A percentile compares a stretch with the other conserved stretches of the same genome.
Conservation (phyloP, 805 yeast genomes). For the Teunomyces atbi region DNA sequence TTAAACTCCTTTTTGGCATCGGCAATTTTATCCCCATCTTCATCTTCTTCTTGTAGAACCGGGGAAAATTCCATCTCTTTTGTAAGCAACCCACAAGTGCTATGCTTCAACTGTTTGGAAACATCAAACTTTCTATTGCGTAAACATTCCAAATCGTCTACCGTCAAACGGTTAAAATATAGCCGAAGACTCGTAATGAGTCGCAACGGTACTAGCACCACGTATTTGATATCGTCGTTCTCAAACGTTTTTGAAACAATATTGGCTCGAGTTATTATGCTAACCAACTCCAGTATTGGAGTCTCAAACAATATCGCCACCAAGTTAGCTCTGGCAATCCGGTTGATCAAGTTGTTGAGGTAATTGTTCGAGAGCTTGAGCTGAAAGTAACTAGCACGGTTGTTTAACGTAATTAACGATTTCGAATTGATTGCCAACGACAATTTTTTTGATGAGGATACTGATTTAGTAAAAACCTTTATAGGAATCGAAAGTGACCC, state of each 20-base stretch:
- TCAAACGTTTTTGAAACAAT: constrained; percentile 1
- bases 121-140: constrained; percentile 1
- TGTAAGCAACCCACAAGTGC: background rate
- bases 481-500: constrained; percentile 9
- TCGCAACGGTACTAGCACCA: constrained; percentile 2
- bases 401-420: constrained; percentile 13
- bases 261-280: background rate
- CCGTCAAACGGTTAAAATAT: constrained; percentile 2
- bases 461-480: constrained; percentile 11
- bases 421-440: constrained; percentile 14
- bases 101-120: background rate
- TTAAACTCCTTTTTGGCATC: constrained; percentile 10
- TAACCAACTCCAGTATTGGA: constrained; percentile 7
- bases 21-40: background rate
- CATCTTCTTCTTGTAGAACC: constrained; percentile 1
- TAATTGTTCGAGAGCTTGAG: constrained; percentile 14
- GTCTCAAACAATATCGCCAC: constrained; percentile 7
- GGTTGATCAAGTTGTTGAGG: constrained; percentile 10
- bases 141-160: constrained; percentile 1
- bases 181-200: constrained; percentile 4
- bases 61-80: background rate
- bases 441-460: background rate
- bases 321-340: constrained; percentile 5
- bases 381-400: constrained; percentile 11
- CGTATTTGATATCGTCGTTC: constrained; percentile 2